These are phyloP conservation scores for Candida piceae DNA, from an alignment of 805 yeast species.

Conservation along the genomic window DNA sequence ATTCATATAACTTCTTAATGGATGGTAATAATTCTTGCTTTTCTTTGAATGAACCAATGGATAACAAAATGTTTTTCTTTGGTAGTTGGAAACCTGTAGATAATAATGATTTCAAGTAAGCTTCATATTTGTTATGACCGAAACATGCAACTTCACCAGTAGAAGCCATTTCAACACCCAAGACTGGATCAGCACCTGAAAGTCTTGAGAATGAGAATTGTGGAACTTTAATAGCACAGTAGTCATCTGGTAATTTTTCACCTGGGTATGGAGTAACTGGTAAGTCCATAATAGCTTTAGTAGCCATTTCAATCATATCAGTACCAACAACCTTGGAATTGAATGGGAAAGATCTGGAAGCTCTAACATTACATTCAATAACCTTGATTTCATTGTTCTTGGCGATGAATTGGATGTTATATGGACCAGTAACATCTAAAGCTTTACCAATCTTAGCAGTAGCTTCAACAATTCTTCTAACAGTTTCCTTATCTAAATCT, in stretches of 20 bases:
- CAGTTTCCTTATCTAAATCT: conserved; percentile 55
- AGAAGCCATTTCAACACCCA: conserved; percentile 99
- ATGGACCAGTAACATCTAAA: conserved; percentile 95
- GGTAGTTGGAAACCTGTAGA: conserved; percentile 96
- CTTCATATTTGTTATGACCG: conserved; percentile 95
- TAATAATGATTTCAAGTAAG: conserved; percentile 87
- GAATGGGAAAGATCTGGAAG: conserved; percentile 98
- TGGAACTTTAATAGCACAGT: conserved; percentile 94
- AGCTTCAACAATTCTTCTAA: conserved; percentile 75
- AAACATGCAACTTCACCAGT: conserved; percentile 98
- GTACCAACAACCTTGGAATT: conserved; percentile 97
- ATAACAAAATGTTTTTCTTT: conserved; percentile 86
- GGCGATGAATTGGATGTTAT: conserved; percentile 94
- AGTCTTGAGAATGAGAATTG: conserved; percentile 96
- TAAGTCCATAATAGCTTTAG: conserved; percentile 86
- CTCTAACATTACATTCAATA: conserved; percentile 97
- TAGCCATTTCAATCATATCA: conserved; percentile 94
- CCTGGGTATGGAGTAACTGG: conserved; percentile 89
- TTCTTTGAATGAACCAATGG: conserved; percentile 96
- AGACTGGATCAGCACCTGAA: conserved; percentile 96
- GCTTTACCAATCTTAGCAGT: conserved; percentile 93
- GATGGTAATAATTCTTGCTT: conserved; percentile 90
- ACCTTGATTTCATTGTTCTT: conserved; percentile 76
- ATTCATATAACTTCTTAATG: conserved; percentile 68
- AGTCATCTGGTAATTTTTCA: conserved; percentile 83